These are phyloP conservation scores for Capillidium heterosporum DNA, from an alignment of 371 early-diverging fungal genomes.

Conservation along the genomic window DNA sequence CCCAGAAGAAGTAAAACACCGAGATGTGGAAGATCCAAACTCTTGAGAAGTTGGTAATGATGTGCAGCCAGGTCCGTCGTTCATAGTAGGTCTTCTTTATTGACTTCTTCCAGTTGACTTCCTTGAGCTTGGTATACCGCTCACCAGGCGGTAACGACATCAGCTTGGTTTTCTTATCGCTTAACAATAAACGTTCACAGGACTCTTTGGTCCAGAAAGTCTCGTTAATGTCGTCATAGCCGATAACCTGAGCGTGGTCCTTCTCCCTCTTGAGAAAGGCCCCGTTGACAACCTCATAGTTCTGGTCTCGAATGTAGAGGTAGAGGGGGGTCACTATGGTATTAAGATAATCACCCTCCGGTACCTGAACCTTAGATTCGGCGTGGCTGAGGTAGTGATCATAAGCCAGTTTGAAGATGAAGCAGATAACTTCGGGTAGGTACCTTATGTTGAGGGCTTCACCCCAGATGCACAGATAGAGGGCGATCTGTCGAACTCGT, in stretches of 20 bases:
- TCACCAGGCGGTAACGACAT: slow-evolving; percentile 38
- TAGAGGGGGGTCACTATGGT: slow-evolving; percentile 60
- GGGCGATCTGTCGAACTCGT: slow-evolving; percentile 50
- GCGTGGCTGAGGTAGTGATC: slow-evolving; percentile 21
- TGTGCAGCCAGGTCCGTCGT: slow-evolving; percentile 65
- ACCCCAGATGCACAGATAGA: slow-evolving; percentile 74
- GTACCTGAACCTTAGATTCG: slow-evolving; percentile 5
- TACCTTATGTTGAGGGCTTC: slow-evolving; percentile 68
- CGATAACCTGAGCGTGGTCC: slow-evolving; percentile 61
- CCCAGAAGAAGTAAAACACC: slow-evolving; percentile 66
- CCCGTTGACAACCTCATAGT: slow-evolving; percentile 47
- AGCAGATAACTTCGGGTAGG: slow-evolving; percentile 63
- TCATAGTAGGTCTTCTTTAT: slow-evolving; percentile 78
- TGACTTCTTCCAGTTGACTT: slow-evolving; percentile 49
- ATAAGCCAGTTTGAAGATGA: slow-evolving; percentile 58
- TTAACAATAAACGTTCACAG: slow-evolving; percentile 32
- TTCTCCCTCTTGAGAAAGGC: slow-evolving; percentile 55
- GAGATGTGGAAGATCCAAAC: slow-evolving; percentile 76
- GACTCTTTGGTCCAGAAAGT: slow-evolving; percentile 63
- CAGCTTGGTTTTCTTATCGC: slow-evolving; percentile 23
- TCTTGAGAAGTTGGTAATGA: slow-evolving; percentile 68
- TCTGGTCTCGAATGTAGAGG: slow-evolving; percentile 53
- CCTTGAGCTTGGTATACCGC: slow-evolving; percentile 37
- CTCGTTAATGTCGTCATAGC: slow-evolving; percentile 83
- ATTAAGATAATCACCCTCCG: slow-evolving; percentile 51